A percentile compares a stretch with the other conserved stretches of the same genome.
phyloP scores from a whole-genome alignment of 2,329 filamentous ascomycete genomes.

The Trichoderma cornu-damae region DNA sequence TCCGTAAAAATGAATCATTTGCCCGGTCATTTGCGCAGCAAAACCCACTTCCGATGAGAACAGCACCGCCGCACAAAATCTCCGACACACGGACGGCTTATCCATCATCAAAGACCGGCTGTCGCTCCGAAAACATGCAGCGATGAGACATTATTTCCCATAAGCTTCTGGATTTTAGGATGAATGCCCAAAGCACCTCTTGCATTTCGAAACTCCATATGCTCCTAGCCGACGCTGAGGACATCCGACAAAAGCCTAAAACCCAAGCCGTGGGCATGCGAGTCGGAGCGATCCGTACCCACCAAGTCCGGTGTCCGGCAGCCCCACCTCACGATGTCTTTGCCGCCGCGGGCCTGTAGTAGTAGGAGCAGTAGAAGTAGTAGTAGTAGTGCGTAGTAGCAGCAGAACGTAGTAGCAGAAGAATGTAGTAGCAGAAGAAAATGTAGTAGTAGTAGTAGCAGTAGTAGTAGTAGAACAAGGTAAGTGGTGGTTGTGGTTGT shows the following conservation, averaged over 20 bases:
- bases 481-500: no score
- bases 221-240: slow-evolving; percentile 9
- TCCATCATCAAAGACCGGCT: slow-evolving; percentile 2
- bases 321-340: slow-evolving; percentile 18
- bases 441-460: no score
- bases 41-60: slow-evolving; percentile 5
- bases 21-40: slow-evolving; percentile 1
- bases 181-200: slow-evolving; percentile 2
- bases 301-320: slow-evolving; percentile 12
- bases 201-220: not conserved
- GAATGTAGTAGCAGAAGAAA: no score
- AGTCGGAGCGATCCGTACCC: slow-evolving; percentile 21
- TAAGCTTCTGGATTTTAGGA: no score
- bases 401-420: no score
- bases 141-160: not conserved
- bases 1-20: not conserved
- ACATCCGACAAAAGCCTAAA: slow-evolving; percentile 11
- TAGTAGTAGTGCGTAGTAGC: no score
- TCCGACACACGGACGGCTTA: slow-evolving; percentile 13
- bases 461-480: no score
- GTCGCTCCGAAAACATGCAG: slow-evolving; percentile 6
- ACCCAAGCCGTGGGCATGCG: slow-evolving; percentile 13
- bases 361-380: not conserved
- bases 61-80: slow-evolving; percentile 10
- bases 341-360: not conserved